Conservation (phyloP, 225 moss, liverwort and hornwort genomes). For the Pseudoscleropodium purum region DNA sequence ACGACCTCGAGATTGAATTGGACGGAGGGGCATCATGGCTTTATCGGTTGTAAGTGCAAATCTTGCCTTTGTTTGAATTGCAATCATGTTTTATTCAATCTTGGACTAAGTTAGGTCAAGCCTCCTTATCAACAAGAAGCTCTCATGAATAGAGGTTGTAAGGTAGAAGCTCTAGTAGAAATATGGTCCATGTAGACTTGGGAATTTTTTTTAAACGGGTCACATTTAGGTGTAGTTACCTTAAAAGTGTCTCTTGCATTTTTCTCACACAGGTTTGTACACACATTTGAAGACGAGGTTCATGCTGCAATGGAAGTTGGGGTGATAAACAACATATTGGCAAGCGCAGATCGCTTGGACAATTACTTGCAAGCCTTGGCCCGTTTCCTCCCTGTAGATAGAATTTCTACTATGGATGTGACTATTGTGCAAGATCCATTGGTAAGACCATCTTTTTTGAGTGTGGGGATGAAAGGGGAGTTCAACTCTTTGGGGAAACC, state of each 20-base stretch:
- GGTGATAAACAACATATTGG: slow-evolving; percentile 22
- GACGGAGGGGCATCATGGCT: slow-evolving; percentile 83
- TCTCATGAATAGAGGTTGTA: background rate
- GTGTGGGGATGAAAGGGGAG: slow-evolving; percentile 61
- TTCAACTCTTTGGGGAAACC: slow-evolving; percentile 5
- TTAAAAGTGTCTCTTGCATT: background rate
- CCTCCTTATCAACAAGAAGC: background rate
- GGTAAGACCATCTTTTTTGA: slow-evolving; percentile 52
- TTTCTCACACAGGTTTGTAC: slow-evolving; percentile 30
- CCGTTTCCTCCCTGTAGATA: slow-evolving; percentile 55
- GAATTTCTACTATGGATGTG: slow-evolving; percentile 58
- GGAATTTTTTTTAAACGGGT: accelerated
- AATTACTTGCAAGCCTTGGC: slow-evolving; percentile 45
- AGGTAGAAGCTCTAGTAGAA: background rate
- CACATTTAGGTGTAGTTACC: background rate
- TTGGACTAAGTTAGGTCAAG: no score
- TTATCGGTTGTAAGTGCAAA: slow-evolving; percentile 53
- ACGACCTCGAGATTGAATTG: slow-evolving; percentile 53
- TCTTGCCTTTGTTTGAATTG: background rate
- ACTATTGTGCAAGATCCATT: slow-evolving; percentile 61
- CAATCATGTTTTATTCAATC: background rate
- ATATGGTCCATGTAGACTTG: background rate
- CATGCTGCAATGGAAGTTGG: slow-evolving; percentile 33
- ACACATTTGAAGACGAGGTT: slow-evolving; percentile 58
- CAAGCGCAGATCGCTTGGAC: slow-evolving; percentile 30